phyloP scores from a whole-genome alignment of 1,284 basidiomycete genomes.

The Cryptococcus hybrid region DNA sequence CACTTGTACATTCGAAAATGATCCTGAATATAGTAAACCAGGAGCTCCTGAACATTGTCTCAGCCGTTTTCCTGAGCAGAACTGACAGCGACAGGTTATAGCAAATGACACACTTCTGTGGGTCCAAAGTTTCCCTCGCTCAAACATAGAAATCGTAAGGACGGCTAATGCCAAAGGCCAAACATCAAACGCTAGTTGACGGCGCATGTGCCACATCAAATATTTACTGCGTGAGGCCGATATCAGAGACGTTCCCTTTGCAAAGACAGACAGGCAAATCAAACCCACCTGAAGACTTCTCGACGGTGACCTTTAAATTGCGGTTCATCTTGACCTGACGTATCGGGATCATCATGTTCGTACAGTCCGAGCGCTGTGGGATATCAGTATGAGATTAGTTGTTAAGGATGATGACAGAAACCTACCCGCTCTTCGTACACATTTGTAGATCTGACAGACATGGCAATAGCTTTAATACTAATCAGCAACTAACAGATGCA shows the following conservation, averaged over 20 bases:
- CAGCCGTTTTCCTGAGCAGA: not conserved
- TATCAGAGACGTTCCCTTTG: no score
- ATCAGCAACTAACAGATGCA: not conserved
- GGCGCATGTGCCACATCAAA: constrained; percentile 35
- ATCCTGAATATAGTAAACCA: constrained; percentile 37
- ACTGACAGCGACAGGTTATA: no score
- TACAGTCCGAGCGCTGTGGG: constrained; percentile 28
- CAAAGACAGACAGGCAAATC: not conserved
- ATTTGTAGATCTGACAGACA: constrained; percentile 40
- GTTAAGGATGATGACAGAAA: not conserved
- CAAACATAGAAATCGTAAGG: constrained; percentile 31
- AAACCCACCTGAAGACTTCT: constrained; percentile 20
- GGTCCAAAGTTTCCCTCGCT: constrained; percentile 31
- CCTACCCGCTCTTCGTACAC: constrained; percentile 40
- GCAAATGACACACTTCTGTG: constrained; percentile 9
- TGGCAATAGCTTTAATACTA: constrained; percentile 26
- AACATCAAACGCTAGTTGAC: constrained; percentile 40
- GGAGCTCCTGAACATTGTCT: constrained; percentile 1
- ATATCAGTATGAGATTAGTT: no score
- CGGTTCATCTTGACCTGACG: constrained; percentile 19
- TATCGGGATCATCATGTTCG: constrained; percentile 15
- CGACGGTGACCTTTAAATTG: constrained; percentile 15
- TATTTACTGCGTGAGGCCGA: constrained; percentile 22
- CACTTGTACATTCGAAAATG: constrained; percentile 39
- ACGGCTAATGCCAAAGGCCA: constrained; percentile 37